Percentiles rank a stretch among this genome's conserved stretches.
Conservation (phyloP, 768 basidiomycete genomes). For the Guyanaporus albipodus region DNA sequence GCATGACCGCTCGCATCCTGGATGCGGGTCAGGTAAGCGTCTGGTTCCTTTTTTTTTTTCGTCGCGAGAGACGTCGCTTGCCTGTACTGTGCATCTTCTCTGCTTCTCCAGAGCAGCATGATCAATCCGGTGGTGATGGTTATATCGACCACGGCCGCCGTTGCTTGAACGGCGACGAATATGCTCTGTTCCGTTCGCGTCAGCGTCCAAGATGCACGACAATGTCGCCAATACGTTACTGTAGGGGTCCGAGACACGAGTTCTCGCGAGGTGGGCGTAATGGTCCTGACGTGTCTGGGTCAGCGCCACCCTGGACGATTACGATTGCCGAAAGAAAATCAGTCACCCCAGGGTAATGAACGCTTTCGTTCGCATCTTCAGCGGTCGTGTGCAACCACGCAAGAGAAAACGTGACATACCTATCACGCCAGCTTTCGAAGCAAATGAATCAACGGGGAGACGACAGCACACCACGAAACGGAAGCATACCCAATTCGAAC, state of each 20-base stretch:
- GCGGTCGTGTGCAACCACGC: background rate
- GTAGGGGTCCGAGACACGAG: conserved; percentile 7
- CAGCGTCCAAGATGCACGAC: background rate
- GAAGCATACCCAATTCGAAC: conserved; percentile 14
- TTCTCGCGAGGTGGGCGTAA: conserved; percentile 9
- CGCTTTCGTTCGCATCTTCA: conserved; percentile 8
- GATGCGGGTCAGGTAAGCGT: background rate
- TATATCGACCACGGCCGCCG: conserved; percentile 10
- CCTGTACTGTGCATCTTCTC: conserved; percentile 14
- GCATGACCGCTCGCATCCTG: conserved; percentile 18
- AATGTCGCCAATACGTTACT: background rate
- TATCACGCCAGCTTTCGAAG: conserved; percentile 7
- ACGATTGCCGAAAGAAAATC: no score
- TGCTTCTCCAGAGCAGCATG: conserved; percentile 12
- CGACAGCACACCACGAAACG: background rate
- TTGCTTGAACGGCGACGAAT: conserved; percentile 6
- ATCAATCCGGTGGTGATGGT: conserved; percentile 14
- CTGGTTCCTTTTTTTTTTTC: no score
- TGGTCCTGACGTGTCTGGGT: conserved; percentile 5
- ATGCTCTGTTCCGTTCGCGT: conserved; percentile 4
- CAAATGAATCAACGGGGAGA: background rate
- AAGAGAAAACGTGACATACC: conserved; percentile 2
- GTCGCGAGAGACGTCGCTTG: background rate
- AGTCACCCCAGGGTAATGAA: conserved; percentile 16
- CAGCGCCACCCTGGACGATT: conserved; percentile 2